Base-by-base conservation (phyloP, 1,284 basidiomycete species). In the Ganoderma leucocontextum region DNA sequence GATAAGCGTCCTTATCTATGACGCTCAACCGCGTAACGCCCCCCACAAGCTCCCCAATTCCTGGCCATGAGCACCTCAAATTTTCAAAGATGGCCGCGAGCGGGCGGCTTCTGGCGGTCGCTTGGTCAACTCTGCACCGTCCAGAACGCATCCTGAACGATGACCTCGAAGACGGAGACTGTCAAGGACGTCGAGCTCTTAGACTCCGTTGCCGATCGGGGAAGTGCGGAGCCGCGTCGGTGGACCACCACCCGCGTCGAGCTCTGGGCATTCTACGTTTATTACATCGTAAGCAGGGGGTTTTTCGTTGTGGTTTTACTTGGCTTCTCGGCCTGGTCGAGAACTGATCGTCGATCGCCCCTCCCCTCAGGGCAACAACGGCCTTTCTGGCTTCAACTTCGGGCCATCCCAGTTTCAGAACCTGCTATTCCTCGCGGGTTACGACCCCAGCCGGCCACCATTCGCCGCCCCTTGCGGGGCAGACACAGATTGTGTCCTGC, bases 361-460 rank as follows among this genome's bases (percentile, higher is more conserved):
- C 39, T 36, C n/a, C 22, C 19, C 44, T 62, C 39, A 86, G 81
- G 92, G 91, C 47, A 93, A 93, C 73, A 91, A 87, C 60, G 92
- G 92, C 1, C 80, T 92, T 29, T 86, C 89, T 2, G 90, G 89
- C 6, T 93, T 93, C 83, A 92, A 92, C 74, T 92, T 90, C 79
- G 91, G 90, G 7, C 91, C 90, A 2, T 90, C 89, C 12, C 90
- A 92, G 74, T 92, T 92, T 77, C 91, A 93, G 78, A 93, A 93
- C 76, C 78, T 93, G 60, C 83, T 93, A 47, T 92, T 86, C 75
- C 81, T 91, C 7, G 90, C 91, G 13, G 91, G 91, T 2, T 91
- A 90, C 70, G 90, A 92, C 74, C 89, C 90, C 2, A 83, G 82
- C 38, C 78, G 86, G 47, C 83, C 87, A 7, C 85, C 87, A 0